Evolutionary conservation across 2,329 filamentous ascomycete species (phyloP).

Genomic region (Colletotrichum sp.): DNA sequence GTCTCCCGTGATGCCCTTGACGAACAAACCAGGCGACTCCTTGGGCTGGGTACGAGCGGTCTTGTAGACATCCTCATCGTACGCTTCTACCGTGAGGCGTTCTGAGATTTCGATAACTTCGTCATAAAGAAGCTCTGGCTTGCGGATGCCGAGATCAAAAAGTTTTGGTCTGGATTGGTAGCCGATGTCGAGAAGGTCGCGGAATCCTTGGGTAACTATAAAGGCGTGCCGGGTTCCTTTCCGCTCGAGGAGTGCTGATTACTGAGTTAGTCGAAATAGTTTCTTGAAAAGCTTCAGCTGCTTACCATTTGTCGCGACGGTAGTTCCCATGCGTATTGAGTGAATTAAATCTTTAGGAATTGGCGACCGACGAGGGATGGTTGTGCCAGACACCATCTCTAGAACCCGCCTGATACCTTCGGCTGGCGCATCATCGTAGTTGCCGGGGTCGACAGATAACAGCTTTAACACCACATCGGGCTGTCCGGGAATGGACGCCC

Average conservation of each 20-base stretch:
- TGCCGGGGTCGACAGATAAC: conserved; percentile 72
- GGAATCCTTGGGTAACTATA: conserved; percentile 69
- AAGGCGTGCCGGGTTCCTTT: conserved; percentile 73
- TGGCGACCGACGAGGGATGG: background rate
- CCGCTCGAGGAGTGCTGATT: conserved; percentile 64
- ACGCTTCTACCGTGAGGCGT: conserved; percentile 70
- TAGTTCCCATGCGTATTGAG: conserved; percentile 76
- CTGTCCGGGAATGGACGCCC: conserved; percentile 31
- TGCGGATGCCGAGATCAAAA: conserved; percentile 73
- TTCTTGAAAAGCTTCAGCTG: background rate
- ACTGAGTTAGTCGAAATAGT: background rate
- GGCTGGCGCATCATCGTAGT: conserved; percentile 75
- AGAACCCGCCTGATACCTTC: conserved; percentile 68
- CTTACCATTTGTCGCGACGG: conserved; percentile 72
- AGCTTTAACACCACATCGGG: conserved; percentile 75
- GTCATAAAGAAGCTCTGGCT: conserved; percentile 73
- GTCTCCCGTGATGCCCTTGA: conserved; percentile 71
- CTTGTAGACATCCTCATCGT: conserved; percentile 2
- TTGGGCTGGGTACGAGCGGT: background rate
- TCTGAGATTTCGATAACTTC: conserved; percentile 75
- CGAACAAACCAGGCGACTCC: background rate
- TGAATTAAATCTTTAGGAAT: conserved; percentile 51
- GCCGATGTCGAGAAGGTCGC: conserved; percentile 74
- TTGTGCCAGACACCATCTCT: conserved; percentile 30
- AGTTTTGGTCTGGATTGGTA: conserved; percentile 77